Evolutionary conservation across 768 basidiomycete species (phyloP).

Genomic region (Lactarius sanguifluus): DNA sequence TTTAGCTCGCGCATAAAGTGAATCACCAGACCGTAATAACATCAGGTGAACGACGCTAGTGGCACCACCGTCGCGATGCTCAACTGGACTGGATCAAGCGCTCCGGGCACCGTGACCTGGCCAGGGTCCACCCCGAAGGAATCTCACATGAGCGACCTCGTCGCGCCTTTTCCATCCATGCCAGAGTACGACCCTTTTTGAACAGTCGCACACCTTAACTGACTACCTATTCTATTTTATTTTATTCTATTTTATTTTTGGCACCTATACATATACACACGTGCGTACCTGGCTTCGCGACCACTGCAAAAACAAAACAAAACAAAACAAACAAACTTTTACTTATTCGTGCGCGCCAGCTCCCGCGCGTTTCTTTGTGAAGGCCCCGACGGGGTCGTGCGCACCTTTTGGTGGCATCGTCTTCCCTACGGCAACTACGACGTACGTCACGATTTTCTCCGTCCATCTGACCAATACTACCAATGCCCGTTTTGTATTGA

Average conservation of each 20-base stretch:
- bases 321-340: too few species aligned
- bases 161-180: not conserved
- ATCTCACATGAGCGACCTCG: constrained; percentile 19
- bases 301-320: too few species aligned
- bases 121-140: not conserved
- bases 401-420: constrained; percentile 21
- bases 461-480: too few species aligned
- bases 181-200: constrained; percentile 3
- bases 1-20: not conserved
- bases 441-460: not conserved
- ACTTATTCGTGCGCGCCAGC: not conserved
- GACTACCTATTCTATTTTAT: not conserved
- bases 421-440: constrained; percentile 6
- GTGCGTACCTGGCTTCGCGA: not conserved
- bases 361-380: constrained; percentile 19
- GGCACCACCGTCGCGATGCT: constrained; percentile 13
- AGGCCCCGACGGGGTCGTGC: constrained; percentile 15
- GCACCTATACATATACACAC: too few species aligned
- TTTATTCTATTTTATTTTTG: too few species aligned
- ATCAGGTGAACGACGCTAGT: constrained; percentile 4
- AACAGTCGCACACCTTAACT: not conserved
- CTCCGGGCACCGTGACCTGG: constrained; percentile 19
- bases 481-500: too few species aligned
- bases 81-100: constrained; percentile 19
- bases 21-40: not conserved